These are phyloP conservation scores for Irpex sp. DNA, from an alignment of 1,284 basidiomycete genomes.

Conservation along the genomic window DNA sequence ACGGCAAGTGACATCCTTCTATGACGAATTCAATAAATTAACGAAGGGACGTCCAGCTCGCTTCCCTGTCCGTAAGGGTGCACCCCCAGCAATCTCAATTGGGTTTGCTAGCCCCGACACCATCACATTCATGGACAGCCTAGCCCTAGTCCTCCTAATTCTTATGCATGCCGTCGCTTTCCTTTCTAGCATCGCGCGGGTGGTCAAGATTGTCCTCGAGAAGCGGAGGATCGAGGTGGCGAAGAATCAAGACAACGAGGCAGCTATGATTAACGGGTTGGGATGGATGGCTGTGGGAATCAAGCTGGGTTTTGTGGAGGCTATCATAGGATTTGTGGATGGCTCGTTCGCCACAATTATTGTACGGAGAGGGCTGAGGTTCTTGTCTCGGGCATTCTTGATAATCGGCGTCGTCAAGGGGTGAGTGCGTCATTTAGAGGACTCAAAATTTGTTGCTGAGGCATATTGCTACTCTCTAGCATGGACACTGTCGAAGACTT, in stretches of 20 bases:
- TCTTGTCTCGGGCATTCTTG: constrained; percentile 49
- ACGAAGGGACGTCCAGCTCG: background rate
- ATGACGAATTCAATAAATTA: background rate
- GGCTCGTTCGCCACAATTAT: constrained; percentile 49
- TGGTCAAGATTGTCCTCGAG: constrained; percentile 44
- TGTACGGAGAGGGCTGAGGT: constrained; percentile 53
- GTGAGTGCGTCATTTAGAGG: constrained; percentile 33
- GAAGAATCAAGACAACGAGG: constrained; percentile 36
- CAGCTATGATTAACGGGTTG: constrained; percentile 53
- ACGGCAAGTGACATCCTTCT: constrained; percentile 38
- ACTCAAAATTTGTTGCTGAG: background rate
- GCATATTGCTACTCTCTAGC: constrained; percentile 13
- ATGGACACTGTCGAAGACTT: constrained; percentile 32
- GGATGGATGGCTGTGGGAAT: constrained; percentile 60
- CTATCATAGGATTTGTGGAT: constrained; percentile 56
- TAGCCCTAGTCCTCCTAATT: constrained; percentile 56
- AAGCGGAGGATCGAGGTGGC: constrained; percentile 48
- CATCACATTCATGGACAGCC: constrained; percentile 51
- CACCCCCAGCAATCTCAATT: constrained; percentile 27
- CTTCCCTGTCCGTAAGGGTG: background rate
- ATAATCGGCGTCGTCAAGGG: constrained; percentile 63
- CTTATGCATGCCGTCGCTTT: constrained; percentile 56
- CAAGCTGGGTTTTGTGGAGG: constrained; percentile 61
- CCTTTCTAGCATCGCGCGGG: constrained; percentile 52
- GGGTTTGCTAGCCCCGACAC: constrained; percentile 37